Evolutionary conservation across 192 early-diverging fungal species (phyloP), one percentile per base, ranked within the genome.

Genomic region (Rhizoclosmatium sp.): DNA sequence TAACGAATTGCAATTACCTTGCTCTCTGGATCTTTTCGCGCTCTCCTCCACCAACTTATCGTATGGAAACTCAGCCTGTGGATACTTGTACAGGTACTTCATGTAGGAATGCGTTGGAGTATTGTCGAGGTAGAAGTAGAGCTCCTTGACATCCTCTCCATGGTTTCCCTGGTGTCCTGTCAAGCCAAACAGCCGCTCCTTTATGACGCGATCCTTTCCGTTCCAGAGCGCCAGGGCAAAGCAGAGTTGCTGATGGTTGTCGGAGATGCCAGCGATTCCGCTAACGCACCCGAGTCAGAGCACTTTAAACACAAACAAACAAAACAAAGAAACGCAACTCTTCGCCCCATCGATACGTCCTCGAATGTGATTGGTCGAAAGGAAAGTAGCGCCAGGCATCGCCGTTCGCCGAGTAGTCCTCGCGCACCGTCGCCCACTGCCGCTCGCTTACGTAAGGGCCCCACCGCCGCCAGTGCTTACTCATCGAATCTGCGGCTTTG

Each of bases 111-210:
- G 78, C 5, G 70, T 68, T 67, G 82, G 82, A 31, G 77, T 79
- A 60, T 70, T 80, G 67, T 83, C 82, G 9, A 80, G 16, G 68
- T 83, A 80, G 40, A 54, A 79, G 65, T 83, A 83, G 9, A 39
- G 40, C 56, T 83, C 82, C 47, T 82, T 82, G 69, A 82, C 81
- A 62, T 82, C 81, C 48, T 82, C 81, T 9, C 81, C 81, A 59
- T 82, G 81, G 73, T 80, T 80, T 59, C 82, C 82, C 56, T 83
- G 61, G 44, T 46, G 79, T 1, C 78, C 78, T 39, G 78, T 80
- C 14, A 83, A 31, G 4, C 79, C 82, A 58, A 81, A 83, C 16
- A 83, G 74, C 12, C 82, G 59, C 49, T 83, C 82, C 3, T 83
- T 83, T 45, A 83, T 19, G 3, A 81, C 42, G 21, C 46, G 73